Percentiles rank a stretch among this genome's conserved stretches.
phyloP scores from a whole-genome alignment of 2,329 filamentous ascomycete species.

The Pseudopithomyces chartarum region DNA sequence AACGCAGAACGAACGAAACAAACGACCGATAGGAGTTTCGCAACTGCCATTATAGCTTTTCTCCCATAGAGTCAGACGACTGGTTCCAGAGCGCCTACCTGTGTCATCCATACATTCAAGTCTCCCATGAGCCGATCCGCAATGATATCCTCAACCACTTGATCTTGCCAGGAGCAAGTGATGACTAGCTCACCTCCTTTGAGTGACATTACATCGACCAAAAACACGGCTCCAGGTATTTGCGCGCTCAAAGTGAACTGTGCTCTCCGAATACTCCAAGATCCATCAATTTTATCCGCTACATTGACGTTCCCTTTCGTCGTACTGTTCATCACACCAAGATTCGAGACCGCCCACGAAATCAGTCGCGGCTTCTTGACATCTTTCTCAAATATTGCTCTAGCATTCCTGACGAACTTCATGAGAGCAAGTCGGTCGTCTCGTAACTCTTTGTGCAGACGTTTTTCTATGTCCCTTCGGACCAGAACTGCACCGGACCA shows the following conservation, averaged over 20 bases:
- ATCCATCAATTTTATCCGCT: background rate
- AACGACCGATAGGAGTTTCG: no score
- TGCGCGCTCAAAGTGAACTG: slow-evolving; percentile 1
- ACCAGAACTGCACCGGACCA: background rate
- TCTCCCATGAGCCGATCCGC: background rate
- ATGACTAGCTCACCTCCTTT: slow-evolving; percentile 1
- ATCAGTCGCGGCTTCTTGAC: background rate
- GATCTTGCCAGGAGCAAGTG: slow-evolving; percentile 3
- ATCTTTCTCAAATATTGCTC: background rate
- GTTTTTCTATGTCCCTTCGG: background rate
- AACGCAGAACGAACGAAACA: no score
- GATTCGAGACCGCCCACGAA: background rate
- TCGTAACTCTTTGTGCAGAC: background rate
- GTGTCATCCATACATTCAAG: background rate
- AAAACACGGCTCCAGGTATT: background rate
- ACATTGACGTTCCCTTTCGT: background rate
- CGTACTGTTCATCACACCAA: background rate
- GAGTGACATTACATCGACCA: background rate
- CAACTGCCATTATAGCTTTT: no score
- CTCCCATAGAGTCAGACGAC: no score
- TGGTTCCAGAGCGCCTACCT: background rate
- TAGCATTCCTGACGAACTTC: background rate
- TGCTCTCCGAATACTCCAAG: background rate
- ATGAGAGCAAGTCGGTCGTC: background rate
- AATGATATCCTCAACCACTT: background rate